Base-by-base conservation (phyloP, 805 yeast genomes). In the Metschnikowia similis region DNA sequence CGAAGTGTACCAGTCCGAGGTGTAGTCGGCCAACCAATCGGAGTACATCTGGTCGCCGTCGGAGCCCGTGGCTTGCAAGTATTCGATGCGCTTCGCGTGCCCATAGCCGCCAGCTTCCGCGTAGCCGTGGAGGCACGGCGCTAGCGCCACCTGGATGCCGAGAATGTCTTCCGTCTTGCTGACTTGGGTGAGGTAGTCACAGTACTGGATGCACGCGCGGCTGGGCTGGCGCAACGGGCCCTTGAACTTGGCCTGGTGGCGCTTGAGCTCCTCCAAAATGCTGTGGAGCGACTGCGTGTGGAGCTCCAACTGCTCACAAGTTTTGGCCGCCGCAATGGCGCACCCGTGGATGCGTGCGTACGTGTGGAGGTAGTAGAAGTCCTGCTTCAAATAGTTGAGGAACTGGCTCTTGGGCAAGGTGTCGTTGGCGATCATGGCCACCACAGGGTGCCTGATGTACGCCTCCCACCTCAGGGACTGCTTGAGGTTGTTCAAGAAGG, bases 91-190 rank as follows among this genome's bases (percentile, higher is more conserved):
- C 4, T 65, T 48, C 2, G 49, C 39, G 8, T 44, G 39, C 0
- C 72, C 79, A 55, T 51, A 66, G 2, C 51, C 38, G 0, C 81
- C 79, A 1, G 90, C 89, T 43, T 77, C 73, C 34, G 77, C 78
- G 62, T 85, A 85, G 1, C 95, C 96, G 61, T 83, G 77, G 44
- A 86, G 66, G 64, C 96, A 87, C 0, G 96, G 94, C 7, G 89
- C 79, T 48, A 86, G 65, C 0, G 92, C 87, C 7, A 84, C 77
- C 50, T 81, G 81, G 46, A 85, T 76, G 41, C 83, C 87, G 30
- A 83, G 63, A 79, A 84, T 84, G 61, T 84, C 84, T 29, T 75
- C 74, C 37, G 67, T 68, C 26, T 71, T 66, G 4, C 84, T 84
- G 6, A 84, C 66, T 17, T 79, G 74, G 37, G 75, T 58, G 50